A percentile compares a stretch with the other conserved stretches of the same genome.
These are phyloP conservation scores for Poa annua DNA, from an alignment of 176 grass and related monocot genomes.

Conservation along the genomic window DNA sequence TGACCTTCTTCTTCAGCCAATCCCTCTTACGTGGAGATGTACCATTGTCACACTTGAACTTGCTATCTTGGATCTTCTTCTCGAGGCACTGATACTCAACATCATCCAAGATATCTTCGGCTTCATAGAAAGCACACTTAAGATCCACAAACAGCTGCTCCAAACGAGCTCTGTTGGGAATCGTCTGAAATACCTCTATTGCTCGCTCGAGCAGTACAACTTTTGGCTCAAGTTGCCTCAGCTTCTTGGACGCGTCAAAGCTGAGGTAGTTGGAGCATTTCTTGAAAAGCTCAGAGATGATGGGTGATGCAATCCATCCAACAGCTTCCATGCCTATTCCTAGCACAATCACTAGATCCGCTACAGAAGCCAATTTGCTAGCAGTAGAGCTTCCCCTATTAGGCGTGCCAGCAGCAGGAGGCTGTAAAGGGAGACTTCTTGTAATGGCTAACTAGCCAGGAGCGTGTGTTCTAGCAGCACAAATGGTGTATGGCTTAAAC, in stretches of 20 bases:
- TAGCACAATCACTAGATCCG: not conserved
- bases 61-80: conserved; percentile 14
- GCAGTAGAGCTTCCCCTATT: not conserved
- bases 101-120: conserved; percentile 41
- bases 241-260: not conserved
- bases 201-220: not conserved
- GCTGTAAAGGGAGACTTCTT: not conserved
- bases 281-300: conserved; percentile 17
- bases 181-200: not conserved
- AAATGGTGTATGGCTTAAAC: not conserved
- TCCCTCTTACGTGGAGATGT: not conserved
- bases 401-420: not conserved
- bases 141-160: conserved; percentile 6
- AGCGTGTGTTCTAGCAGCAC: not conserved
- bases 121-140: conserved; percentile 37
- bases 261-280: not conserved
- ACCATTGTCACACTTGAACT: not conserved
- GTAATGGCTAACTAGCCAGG: not conserved
- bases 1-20: not conserved
- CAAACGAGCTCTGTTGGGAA: not conserved
- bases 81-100: conserved; percentile 46
- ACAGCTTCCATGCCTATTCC: not conserved
- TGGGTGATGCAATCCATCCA: conserved; percentile 5
- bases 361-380: not conserved
- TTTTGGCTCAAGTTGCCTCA: not conserved